A percentile compares a stretch with the other conserved stretches of the same genome.
phyloP scores from a whole-genome alignment of 768 basidiomycete species.

The Hebeloma cylindrosporum region DNA sequence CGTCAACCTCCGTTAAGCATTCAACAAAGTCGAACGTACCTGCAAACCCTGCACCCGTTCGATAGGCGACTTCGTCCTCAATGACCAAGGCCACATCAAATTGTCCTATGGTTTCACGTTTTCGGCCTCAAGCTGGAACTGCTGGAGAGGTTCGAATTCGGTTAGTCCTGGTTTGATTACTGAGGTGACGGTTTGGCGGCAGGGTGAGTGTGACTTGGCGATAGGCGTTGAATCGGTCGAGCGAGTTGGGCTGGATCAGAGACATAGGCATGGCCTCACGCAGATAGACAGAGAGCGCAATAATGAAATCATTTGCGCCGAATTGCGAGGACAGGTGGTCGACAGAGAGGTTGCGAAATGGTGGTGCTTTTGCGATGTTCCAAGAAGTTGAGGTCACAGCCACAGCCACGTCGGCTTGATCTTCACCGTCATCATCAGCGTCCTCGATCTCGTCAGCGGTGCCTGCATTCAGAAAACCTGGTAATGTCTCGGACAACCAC shows the following conservation, averaged over 20 bases:
- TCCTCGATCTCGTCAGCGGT: not conserved
- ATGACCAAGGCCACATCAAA: too few relatives aligned
- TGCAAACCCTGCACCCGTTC: constrained; percentile 22
- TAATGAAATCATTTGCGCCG: too few relatives aligned
- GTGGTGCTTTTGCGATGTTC: constrained; percentile 14
- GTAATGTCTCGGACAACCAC: constrained; percentile 25
- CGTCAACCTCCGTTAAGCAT: not conserved
- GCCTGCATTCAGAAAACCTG: too few relatives aligned
- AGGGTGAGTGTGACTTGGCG: not conserved
- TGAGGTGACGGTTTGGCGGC: constrained; percentile 13
- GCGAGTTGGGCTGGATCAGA: not conserved
- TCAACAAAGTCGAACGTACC: constrained; percentile 25
- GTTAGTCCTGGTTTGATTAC: too few relatives aligned
- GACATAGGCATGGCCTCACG: constrained; percentile 27
- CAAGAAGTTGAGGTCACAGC: not conserved
- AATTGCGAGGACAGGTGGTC: too few relatives aligned
- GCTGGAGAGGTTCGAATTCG: too few relatives aligned
- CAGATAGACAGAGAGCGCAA: too few relatives aligned
- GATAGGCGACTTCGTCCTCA: too few relatives aligned
- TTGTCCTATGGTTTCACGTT: too few relatives aligned
- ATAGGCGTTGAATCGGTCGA: too few relatives aligned
- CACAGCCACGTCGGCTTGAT: not conserved
- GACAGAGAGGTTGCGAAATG: constrained; percentile 11
- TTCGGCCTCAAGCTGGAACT: too few relatives aligned
- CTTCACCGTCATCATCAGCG: constrained; percentile 3